These are phyloP conservation scores for Corynespora cassiicola DNA, from an alignment of 2,329 filamentous ascomycete species.

Conservation along the genomic window DNA sequence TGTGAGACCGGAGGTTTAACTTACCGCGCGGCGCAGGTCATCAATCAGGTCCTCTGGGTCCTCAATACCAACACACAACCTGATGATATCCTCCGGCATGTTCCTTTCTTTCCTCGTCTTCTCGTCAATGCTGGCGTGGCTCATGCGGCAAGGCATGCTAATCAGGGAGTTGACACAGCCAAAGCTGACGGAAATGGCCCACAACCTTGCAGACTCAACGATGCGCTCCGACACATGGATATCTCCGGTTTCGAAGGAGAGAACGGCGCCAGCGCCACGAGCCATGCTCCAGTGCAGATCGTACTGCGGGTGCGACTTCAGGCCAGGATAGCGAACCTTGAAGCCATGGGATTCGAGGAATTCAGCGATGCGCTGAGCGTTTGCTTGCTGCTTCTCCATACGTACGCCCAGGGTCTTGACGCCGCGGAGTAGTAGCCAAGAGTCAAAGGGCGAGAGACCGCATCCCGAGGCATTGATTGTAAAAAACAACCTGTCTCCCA, in stretches of 20 bases:
- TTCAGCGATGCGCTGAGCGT: conserved; percentile 87
- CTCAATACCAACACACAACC: conserved; percentile 95
- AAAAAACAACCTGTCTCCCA: conserved; percentile 93
- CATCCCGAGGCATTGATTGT: conserved; percentile 97
- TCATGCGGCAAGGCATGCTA: conserved; percentile 99
- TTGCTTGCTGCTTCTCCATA: conserved; percentile 98
- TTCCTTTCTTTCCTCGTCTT: conserved; percentile 76
- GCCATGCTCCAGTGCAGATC: conserved; percentile 96
- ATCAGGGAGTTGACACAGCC: conserved; percentile 98
- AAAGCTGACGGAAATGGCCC: conserved; percentile 96
- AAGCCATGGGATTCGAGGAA: conserved; percentile 93
- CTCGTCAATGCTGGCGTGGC: conserved; percentile 95
- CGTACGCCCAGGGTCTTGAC: conserved; percentile 96
- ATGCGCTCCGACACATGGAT: conserved; percentile 84
- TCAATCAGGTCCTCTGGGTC: conserved; percentile 91
- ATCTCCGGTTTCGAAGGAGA: conserved; percentile 96
- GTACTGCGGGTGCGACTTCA: conserved; percentile 95
- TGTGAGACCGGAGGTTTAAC: conserved; percentile 46
- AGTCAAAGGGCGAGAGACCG: conserved; percentile 92
- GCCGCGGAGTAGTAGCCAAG: conserved; percentile 91
- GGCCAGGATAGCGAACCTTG: conserved; percentile 90
- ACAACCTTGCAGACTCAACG: conserved; percentile 89
- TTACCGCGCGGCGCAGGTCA: conserved; percentile 87
- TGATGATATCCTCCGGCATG: conserved; percentile 96
- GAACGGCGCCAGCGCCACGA: conserved; percentile 88